Evolutionary conservation across 2,329 filamentous ascomycete species (phyloP).

Genomic region (Neopestalotiopsis clavispora): DNA sequence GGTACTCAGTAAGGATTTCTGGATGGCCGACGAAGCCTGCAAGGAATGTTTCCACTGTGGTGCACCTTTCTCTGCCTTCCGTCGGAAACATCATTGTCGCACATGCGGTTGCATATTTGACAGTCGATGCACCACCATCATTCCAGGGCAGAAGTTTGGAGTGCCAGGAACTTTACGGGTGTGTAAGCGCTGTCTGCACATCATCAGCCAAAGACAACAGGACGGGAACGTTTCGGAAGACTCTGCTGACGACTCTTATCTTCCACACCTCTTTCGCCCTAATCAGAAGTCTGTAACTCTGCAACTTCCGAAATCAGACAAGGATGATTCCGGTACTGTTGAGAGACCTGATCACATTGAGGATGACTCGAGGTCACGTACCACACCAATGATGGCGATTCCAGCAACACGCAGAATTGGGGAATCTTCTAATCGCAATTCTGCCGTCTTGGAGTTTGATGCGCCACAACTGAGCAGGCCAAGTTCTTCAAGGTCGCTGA

Average conservation of each 20-base stretch:
- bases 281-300: constrained; percentile 49
- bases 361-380: constrained; percentile 56
- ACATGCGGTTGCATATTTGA: constrained; percentile 99
- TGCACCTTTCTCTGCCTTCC: constrained; percentile 88
- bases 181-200: constrained; percentile 89
- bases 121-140: constrained; percentile 91
- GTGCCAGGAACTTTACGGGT: constrained; percentile 84
- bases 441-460: constrained; percentile 89
- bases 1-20: constrained; percentile 92
- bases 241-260: constrained; percentile 75
- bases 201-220: constrained; percentile 88
- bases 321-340: constrained; percentile 43
- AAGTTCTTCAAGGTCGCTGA: constrained; percentile 89
- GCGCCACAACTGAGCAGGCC: constrained; percentile 83
- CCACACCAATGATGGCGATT: constrained; percentile 75
- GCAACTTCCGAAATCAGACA: constrained; percentile 43
- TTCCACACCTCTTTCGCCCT: constrained; percentile 66
- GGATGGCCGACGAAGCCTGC: constrained; percentile 99
- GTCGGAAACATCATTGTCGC: constrained; percentile 95
- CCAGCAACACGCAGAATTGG: constrained; percentile 68
- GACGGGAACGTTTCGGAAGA: constrained; percentile 88
- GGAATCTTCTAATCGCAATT: constrained; percentile 81
- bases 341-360: constrained; percentile 49
- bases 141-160: constrained; percentile 85
- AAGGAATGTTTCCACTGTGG: constrained; percentile 96